Evolutionary conservation across 2,329 filamentous ascomycete species (phyloP), one percentile per base, ranked within the genome.

Genomic region (Clarireedia hainanense): DNA sequence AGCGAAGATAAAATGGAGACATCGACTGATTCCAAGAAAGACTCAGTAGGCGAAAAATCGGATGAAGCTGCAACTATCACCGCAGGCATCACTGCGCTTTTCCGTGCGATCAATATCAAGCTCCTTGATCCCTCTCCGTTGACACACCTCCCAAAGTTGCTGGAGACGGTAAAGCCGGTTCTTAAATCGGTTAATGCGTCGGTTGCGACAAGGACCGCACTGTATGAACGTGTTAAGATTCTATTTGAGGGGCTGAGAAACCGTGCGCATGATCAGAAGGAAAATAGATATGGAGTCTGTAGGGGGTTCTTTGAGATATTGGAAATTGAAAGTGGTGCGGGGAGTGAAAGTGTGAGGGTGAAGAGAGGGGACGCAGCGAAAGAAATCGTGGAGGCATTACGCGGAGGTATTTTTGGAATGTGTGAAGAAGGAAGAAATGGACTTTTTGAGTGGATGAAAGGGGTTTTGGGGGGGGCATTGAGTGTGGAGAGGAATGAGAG

Each of bases 1-100:
- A 77, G 78, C 34, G 80, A 81, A 47, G 81, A 86, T 59, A 76
- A 55, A 40, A 90, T 90, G 86, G 86, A 90, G 48, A 68, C 63
- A 3, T 57, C 61, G 9, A n/a, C 15, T 20, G 42, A 20, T 20
- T 43, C 52, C 12, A 55, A 50, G 36, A 54, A 40, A 34, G 67
- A 68, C 45, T 65, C 68, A 34, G 57, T 40, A 5, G 65, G 57
- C 9, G 59, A 53, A 6, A 61, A 62, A 46, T 63, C 64, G 2
- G 55, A 63, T 3, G 67, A 69, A 24, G 58, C 61, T n/a, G 53
- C 58, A 14, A 65, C 67, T 9, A 62, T 69, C 14, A 65, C 63
- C 50, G 64, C 66, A 52, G 67, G 66, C 3, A 52, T 70, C 42
- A 60, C 62, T 17, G 63, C 67, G 12, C 47, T 70, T 14, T 68